Conservation (phyloP, 495 filamentous ascomycete species). For the Hypoxylon intermedium region DNA sequence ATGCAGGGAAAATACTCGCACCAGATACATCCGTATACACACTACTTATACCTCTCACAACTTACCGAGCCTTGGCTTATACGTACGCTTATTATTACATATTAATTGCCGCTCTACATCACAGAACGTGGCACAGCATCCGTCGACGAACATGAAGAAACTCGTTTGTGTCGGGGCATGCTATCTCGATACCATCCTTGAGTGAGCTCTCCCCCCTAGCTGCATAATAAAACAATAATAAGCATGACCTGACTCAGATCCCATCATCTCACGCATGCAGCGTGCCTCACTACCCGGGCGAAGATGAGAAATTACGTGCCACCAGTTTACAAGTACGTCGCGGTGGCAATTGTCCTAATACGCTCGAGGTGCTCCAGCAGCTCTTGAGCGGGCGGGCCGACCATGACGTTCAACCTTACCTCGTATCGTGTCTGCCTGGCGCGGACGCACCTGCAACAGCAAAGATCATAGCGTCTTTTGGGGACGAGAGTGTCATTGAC, state of each 20-base stretch:
- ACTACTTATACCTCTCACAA: slow-evolving; percentile 4
- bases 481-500: slow-evolving; percentile 49
- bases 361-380: slow-evolving; percentile 71
- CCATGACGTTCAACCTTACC: slow-evolving; percentile 41
- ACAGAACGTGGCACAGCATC: slow-evolving; percentile 36
- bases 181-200: slow-evolving; percentile 72
- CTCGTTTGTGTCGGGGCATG: slow-evolving; percentile 70
- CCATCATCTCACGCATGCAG: slow-evolving; percentile 48
- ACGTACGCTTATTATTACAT: background rate
- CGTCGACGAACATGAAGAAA: slow-evolving; percentile 45
- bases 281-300: slow-evolving; percentile 68
- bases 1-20: slow-evolving; percentile 9
- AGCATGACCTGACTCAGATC: slow-evolving; percentile 31
- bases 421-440: slow-evolving; percentile 52
- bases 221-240: no score
- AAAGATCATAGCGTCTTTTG: slow-evolving; percentile 53
- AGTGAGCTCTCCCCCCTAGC: slow-evolving; percentile 52
- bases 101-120: background rate
- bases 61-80: background rate
- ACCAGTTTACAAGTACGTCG: slow-evolving; percentile 63
- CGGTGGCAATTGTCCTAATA: slow-evolving; percentile 76
- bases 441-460: slow-evolving; percentile 43
- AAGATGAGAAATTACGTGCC: slow-evolving; percentile 76
- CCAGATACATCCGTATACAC: slow-evolving; percentile 9
- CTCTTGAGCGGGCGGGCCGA: slow-evolving; percentile 46